These are phyloP conservation scores for Amylocystis lapponica DNA, from an alignment of 768 basidiomycete species.

Conservation along the genomic window DNA sequence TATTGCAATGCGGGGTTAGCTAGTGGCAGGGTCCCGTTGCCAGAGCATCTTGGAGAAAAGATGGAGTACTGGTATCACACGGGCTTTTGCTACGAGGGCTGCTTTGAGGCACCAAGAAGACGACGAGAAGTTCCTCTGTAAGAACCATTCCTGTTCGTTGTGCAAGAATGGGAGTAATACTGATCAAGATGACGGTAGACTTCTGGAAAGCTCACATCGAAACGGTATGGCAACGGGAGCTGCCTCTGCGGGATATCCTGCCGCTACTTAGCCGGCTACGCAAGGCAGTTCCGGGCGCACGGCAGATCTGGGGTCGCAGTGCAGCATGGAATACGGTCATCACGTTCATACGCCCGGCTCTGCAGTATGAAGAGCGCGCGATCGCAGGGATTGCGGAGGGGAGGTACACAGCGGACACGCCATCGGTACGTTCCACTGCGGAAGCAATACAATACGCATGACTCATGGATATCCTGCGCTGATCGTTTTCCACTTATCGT, in stretches of 20 bases:
- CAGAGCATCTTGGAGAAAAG: too few species aligned
- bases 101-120: conserved; percentile 30
- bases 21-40: too few species aligned
- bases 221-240: conserved; percentile 22
- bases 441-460: too few species aligned
- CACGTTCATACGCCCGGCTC: conserved; percentile 4
- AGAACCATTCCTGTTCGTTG: conserved; percentile 2
- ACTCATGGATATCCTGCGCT: too few species aligned
- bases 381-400: conserved; percentile 8
- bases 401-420: conserved; percentile 10
- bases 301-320: conserved; percentile 10
- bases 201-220: conserved; percentile 29
- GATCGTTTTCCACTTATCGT: too few species aligned
- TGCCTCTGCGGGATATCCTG: conserved; percentile 9
- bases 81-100: conserved; percentile 27
- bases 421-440: conserved; percentile 9
- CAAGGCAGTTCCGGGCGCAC: conserved; percentile 5
- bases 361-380: conserved; percentile 6
- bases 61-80: conserved; percentile 13
- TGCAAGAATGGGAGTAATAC: too few species aligned
- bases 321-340: neutral
- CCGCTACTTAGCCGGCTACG: conserved; percentile 9
- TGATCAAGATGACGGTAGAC: too few species aligned
- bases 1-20: neutral
- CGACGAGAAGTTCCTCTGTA: conserved; percentile 30